phyloP scores from a whole-genome alignment of 345 rosid genomes.

The Gynandropsis gynandra region DNA sequence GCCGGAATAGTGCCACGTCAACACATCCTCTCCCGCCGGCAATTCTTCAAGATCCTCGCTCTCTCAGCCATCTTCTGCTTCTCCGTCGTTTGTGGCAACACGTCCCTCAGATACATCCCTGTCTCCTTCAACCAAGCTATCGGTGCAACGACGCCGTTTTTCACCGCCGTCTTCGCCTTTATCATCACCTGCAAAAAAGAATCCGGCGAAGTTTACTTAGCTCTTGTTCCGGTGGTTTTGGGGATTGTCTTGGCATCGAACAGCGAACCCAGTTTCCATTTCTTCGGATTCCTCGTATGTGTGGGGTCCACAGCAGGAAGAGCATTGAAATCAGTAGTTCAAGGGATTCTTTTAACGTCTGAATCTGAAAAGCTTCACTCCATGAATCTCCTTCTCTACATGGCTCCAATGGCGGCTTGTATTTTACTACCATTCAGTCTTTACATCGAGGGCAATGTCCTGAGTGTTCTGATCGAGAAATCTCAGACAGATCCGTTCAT shows the following conservation, averaged over 20 bases:
- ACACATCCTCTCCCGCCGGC: constrained; percentile 41
- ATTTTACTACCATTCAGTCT: constrained; percentile 83
- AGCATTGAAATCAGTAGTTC: constrained; percentile 70
- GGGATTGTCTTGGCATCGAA: constrained; percentile 62
- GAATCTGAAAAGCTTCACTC: constrained; percentile 93
- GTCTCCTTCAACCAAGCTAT: constrained; percentile 69
- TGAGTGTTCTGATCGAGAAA: constrained; percentile 63
- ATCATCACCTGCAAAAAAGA: constrained; percentile 47
- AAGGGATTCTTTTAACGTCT: constrained; percentile 62
- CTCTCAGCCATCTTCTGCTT: constrained; percentile 54
- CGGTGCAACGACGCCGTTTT: constrained; percentile 69
- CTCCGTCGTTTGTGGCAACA: constrained; percentile 59
- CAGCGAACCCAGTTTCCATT: constrained; percentile 75
- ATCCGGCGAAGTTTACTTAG: constrained; percentile 52
- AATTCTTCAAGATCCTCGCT: constrained; percentile 50
- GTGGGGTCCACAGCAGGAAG: constrained; percentile 69
- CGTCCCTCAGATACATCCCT: constrained; percentile 51
- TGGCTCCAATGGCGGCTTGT: constrained; percentile 97
- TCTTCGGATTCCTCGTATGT: constrained; percentile 64
- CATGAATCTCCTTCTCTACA: constrained; percentile 80
- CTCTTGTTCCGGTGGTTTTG: constrained; percentile 59
- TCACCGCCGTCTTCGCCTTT: constrained; percentile 61
- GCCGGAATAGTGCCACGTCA: constrained; percentile 67
- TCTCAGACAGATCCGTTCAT: constrained; percentile 57
- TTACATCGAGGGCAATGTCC: constrained; percentile 87